Evolutionary conservation across 495 filamentous ascomycete genomes (phyloP), one percentile per base, ranked within the genome.

Genomic region (Talaromyces proteolyticus): DNA sequence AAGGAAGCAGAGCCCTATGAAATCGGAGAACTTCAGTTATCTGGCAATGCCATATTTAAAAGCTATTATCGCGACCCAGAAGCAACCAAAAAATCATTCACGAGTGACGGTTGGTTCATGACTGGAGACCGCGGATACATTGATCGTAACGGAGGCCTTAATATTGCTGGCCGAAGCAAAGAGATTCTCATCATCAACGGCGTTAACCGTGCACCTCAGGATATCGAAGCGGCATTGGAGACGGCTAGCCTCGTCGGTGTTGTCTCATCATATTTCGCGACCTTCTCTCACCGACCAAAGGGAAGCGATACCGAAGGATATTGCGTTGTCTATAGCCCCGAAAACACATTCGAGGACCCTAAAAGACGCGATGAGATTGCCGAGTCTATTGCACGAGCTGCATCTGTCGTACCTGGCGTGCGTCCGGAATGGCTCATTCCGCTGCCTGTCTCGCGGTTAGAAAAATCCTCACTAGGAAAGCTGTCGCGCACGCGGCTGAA

Each of bases 81-180:
- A 29, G 77, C 77, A 1, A 91, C 86, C 1, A 69, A 65, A 4
- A 75, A 84, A 17, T 76, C 86, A 0, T 79, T 91, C 25, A 86
- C 82, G 0, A 26, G 50, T 0, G 88, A 93, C 53, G 87, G 87
- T 2, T 95, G 81, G 68, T 93, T 93, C 69, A 88, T 82, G 56
- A 93, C 89, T 1, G 90, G 90, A 0, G 90, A 95, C 57, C 70
- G 85, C 38, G 84, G 76, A 14, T 72, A 71, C 21, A 68, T 80
- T 16, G 84, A 87, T 57, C 57, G 66, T 11, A 58, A 75, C 14
- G 80, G 82, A 3, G 73, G 80, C 51, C 71, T 83, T 44, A 70
- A 67, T 53, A 70, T 83, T 26, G 64, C 61, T 7, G 79, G 80
- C 8, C 67, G 79, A 20, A 57, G 69, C 29, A 82, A 82, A 56